phyloP scores from a whole-genome alignment of 2,329 filamentous ascomycete species.

The Stachybotrys echinatus region DNA sequence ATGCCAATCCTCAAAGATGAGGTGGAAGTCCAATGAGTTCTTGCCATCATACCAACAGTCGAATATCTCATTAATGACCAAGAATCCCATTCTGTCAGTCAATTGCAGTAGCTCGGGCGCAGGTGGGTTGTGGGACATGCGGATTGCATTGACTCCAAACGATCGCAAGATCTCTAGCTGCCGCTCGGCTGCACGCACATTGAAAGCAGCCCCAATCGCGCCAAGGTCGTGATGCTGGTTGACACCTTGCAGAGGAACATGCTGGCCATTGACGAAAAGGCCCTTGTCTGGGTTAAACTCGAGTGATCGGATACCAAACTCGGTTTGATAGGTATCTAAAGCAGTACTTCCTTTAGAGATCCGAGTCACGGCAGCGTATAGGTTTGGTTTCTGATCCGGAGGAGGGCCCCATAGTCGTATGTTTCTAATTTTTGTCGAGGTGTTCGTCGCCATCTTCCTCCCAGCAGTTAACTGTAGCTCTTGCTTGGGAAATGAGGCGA shows the following conservation, averaged over 20 bases:
- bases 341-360: conserved; percentile 22
- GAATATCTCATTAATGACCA: conserved; percentile 50
- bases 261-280: conserved; percentile 39
- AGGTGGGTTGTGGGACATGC: conserved; percentile 49
- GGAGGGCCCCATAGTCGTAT: conserved; percentile 45
- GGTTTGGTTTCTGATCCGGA: conserved; percentile 38
- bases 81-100: conserved; percentile 41
- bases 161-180: conserved; percentile 43
- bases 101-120: conserved; percentile 44
- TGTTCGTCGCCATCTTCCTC: conserved; percentile 24
- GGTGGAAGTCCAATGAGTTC: conserved; percentile 41
- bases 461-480: no score
- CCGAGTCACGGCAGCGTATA: conserved; percentile 41
- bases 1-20: conserved; percentile 47
- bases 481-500: no score
- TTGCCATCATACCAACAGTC: conserved; percentile 44
- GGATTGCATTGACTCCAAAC: conserved; percentile 43
- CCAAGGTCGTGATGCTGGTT: conserved; percentile 49
- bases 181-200: conserved; percentile 39
- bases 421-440: conserved; percentile 19
- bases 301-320: conserved; percentile 42
- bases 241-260: conserved; percentile 37
- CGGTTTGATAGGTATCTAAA: conserved; percentile 43
- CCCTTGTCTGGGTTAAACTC: conserved; percentile 33
- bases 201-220: conserved; percentile 44